These are phyloP conservation scores for Aspergillus calidoustus DNA, from an alignment of 2,329 filamentous ascomycete species.

Conservation along the genomic window DNA sequence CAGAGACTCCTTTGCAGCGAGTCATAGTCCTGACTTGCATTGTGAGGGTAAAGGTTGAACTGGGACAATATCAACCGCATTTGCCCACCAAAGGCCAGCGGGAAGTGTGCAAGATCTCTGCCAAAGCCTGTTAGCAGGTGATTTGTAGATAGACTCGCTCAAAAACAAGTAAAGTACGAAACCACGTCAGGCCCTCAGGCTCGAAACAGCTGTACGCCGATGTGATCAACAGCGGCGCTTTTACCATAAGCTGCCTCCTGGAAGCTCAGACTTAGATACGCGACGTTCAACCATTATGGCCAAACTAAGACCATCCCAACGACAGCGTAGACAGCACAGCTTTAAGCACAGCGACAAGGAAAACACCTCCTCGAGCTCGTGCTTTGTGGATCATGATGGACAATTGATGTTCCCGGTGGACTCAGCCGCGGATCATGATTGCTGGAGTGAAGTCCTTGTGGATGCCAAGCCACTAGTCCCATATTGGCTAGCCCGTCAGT, in stretches of 20 bases:
- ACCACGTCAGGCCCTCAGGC: not conserved
- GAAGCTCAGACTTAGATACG: not conserved
- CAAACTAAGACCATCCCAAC: not conserved
- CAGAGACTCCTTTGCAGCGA: not conserved
- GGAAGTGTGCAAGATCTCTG: not conserved
- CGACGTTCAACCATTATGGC: not conserved
- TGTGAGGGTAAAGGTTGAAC: not conserved
- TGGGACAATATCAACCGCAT: too few species aligned
- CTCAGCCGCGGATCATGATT: not conserved
- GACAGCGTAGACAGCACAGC: not conserved
- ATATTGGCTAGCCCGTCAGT: slow-evolving; percentile 44
- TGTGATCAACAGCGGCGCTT: not conserved
- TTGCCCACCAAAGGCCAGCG: not conserved
- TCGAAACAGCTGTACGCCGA: not conserved
- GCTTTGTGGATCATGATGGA: not conserved
- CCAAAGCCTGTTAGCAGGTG: not conserved
- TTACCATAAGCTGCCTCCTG: not conserved
- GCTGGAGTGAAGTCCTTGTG: slow-evolving; percentile 1
- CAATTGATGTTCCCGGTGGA: not conserved
- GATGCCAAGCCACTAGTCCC: slow-evolving; percentile 35
- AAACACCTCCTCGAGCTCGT: not conserved
- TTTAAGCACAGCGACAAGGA: not conserved
- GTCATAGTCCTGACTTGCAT: not conserved
- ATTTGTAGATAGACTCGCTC: not conserved
- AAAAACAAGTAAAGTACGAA: not conserved